These are phyloP conservation scores for Mallotus japonicus DNA, from an alignment of 441 rosid species.

Conservation along the genomic window DNA sequence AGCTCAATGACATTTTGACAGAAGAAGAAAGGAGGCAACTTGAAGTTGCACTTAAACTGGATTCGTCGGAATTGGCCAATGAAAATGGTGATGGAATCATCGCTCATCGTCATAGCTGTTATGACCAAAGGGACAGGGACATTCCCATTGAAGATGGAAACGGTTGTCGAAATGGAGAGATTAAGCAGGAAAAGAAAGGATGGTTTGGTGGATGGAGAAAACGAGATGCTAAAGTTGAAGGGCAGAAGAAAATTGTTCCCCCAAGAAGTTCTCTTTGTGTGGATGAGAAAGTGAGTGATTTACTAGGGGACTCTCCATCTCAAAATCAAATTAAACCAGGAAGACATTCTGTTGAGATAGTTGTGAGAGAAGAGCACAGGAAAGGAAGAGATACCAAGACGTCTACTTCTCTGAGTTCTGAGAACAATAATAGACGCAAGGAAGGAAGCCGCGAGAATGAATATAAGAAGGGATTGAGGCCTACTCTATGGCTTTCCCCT, in stretches of 20 bases:
- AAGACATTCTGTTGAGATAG: constrained; percentile 83
- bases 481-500: constrained; percentile 87
- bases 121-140: constrained; percentile 86
- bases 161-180: constrained; percentile 45
- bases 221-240: constrained; percentile 63
- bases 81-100: constrained; percentile 58
- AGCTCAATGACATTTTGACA: constrained; percentile 65
- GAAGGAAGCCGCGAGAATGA: constrained; percentile 78
- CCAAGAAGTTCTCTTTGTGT: constrained; percentile 83
- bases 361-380: constrained; percentile 52
- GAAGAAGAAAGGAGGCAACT: constrained; percentile 93
- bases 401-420: constrained; percentile 44
- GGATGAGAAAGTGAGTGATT: constrained; percentile 84
- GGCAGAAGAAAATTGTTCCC: constrained; percentile 52
- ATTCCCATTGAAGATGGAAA: constrained; percentile 58
- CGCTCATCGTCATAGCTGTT: constrained; percentile 69
- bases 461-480: constrained; percentile 90
- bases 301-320: constrained; percentile 66
- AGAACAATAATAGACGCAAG: constrained; percentile 45
- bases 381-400: constrained; percentile 58
- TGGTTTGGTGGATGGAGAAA: constrained; percentile 99
- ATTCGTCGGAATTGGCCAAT: constrained; percentile 50
- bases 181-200: constrained; percentile 80
- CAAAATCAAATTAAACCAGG: constrained; percentile 65
- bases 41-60: constrained; percentile 80